Evolutionary conservation across 2,329 filamentous ascomycete species (phyloP).

Genomic region (Alternaria sp.): DNA sequence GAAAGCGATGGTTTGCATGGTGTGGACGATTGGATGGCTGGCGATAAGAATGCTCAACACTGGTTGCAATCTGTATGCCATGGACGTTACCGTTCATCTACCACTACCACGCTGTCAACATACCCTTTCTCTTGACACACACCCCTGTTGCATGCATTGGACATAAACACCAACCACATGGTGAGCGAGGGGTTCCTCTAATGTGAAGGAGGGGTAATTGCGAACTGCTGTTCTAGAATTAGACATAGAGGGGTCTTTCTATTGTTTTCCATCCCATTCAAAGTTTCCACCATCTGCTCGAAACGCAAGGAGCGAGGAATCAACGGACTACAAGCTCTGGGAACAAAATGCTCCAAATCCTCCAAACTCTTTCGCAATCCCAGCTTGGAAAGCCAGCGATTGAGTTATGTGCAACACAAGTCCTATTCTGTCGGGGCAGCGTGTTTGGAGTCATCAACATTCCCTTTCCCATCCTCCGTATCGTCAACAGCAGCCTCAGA

Average conservation of each 20-base stretch:
- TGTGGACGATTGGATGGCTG: not conserved
- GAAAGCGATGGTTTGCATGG: not conserved
- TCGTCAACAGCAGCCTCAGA: not conserved
- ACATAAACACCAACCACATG: not conserved
- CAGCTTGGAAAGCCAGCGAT: not conserved
- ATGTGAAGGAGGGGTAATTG: not conserved
- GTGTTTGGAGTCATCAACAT: not conserved
- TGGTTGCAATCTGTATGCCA: not conserved
- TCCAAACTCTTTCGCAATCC: not conserved
- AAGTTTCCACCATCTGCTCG: no score
- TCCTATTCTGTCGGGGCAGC: not conserved
- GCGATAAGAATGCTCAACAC: not conserved
- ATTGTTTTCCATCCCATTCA: no score
- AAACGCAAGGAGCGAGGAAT: not conserved
- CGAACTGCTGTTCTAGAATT: no score
- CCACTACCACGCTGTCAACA: no score
- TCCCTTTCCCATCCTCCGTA: not conserved
- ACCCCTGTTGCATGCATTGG: not conserved
- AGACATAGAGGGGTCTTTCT: no score
- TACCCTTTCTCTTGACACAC: not conserved
- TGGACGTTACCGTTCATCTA: not conserved
- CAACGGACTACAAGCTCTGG: not conserved
- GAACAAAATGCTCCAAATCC: accelerated
- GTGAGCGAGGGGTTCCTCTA: not conserved
- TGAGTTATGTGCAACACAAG: not conserved